Evolutionary conservation across 345 rosid genomes (phyloP).

Genomic region (Salix viminalis): DNA sequence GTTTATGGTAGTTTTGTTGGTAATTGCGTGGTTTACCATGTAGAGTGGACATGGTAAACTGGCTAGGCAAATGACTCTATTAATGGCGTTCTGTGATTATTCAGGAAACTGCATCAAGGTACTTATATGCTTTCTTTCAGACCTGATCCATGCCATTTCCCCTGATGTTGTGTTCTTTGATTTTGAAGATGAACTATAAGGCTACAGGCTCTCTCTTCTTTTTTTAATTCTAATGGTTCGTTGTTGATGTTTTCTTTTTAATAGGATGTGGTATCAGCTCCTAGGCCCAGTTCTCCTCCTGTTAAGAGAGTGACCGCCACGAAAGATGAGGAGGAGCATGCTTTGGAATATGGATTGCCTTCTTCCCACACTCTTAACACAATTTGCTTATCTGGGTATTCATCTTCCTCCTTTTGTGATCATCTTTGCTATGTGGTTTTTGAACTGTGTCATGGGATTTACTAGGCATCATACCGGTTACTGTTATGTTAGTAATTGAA

Average conservation of each 20-base stretch:
- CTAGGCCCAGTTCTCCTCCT: conserved; percentile 91
- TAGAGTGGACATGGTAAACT: conserved; percentile 97
- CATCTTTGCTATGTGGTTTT: not conserved
- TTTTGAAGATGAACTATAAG: not conserved
- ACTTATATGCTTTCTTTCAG: not conserved
- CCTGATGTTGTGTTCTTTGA: not conserved
- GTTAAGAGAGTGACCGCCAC: conserved; percentile 81
- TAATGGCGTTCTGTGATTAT: conserved; percentile 96
- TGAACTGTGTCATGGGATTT: not conserved
- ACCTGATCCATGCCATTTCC: not conserved
- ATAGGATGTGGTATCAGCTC: conserved; percentile 93
- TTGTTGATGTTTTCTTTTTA: conserved; percentile 6
- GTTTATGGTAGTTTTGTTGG: not conserved
- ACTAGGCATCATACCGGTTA: not conserved
- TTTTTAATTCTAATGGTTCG: not conserved
- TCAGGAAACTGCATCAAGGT: conserved; percentile 86
- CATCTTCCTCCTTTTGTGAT: conserved; percentile 9
- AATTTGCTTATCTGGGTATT: conserved; percentile 87
- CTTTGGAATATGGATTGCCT: conserved; percentile 96
- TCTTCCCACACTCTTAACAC: conserved; percentile 97
- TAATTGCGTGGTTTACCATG: conserved; percentile 8
- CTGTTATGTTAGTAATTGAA: not conserved
- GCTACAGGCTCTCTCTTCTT: not conserved
- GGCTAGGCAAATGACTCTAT: conserved; percentile 95
- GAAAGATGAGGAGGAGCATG: conserved; percentile 92